phyloP scores from a whole-genome alignment of 345 rosid species.

The Aegle marmelos region DNA sequence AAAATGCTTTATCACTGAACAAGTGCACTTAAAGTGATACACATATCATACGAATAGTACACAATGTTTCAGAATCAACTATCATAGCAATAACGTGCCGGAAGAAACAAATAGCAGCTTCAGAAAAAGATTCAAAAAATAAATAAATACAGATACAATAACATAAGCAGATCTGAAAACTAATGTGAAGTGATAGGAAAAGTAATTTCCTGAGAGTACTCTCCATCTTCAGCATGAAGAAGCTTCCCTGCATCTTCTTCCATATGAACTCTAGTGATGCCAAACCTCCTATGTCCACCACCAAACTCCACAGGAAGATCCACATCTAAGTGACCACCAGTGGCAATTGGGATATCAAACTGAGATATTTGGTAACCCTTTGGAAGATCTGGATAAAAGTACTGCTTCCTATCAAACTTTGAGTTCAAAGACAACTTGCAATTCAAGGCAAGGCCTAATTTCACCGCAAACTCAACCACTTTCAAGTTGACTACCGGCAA shows the following conservation, averaged over 20 bases:
- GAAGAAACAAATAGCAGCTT: conserved; percentile 6
- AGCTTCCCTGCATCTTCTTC: conserved; percentile 98
- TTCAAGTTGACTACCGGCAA: conserved; percentile 81
- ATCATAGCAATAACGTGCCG: neutral
- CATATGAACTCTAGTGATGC: conserved; percentile 94
- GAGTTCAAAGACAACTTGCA: conserved; percentile 78
- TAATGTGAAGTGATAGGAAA: conserved; percentile 19
- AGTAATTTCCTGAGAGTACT: conserved; percentile 63
- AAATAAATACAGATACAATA: neutral
- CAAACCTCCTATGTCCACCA: conserved; percentile 87
- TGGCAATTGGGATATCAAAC: conserved; percentile 90
- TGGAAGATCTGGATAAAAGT: conserved; percentile 96
- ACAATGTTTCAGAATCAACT: neutral
- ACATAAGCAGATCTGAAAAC: neutral
- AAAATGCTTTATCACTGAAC: neutral
- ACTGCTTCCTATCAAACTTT: conserved; percentile 93
- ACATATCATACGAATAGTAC: neutral
- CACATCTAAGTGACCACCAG: conserved; percentile 70
- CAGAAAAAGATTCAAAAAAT: neutral
- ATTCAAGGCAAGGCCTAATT: conserved; percentile 81
- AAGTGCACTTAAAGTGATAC: neutral
- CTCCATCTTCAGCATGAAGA: conserved; percentile 71
- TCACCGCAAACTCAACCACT: conserved; percentile 81
- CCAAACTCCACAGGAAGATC: conserved; percentile 90
- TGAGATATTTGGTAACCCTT: conserved; percentile 96